phyloP scores from a whole-genome alignment of 2,329 filamentous ascomycete genomes.

The Emergomyces orientalis region DNA sequence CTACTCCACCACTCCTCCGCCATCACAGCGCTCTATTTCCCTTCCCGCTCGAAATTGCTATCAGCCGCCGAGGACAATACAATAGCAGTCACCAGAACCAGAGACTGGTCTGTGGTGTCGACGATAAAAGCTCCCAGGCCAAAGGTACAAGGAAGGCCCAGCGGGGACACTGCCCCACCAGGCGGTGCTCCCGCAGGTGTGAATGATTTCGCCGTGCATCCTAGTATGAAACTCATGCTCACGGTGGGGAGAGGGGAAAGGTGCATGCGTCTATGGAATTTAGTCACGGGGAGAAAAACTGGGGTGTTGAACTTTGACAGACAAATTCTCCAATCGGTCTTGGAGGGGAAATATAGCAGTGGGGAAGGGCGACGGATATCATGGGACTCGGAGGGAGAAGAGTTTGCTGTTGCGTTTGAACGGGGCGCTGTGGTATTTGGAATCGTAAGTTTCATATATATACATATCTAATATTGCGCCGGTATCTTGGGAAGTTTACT shows the following conservation, averaged over 20 bases:
- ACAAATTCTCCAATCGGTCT: slow-evolving; percentile 61
- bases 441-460: slow-evolving; percentile 43
- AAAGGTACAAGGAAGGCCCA: slow-evolving; percentile 68
- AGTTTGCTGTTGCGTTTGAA: slow-evolving; percentile 86
- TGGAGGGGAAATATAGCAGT: slow-evolving; percentile 64
- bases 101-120: slow-evolving; percentile 82
- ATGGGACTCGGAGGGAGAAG: slow-evolving; percentile 68
- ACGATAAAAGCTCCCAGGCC: slow-evolving; percentile 83
- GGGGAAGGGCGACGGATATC: slow-evolving; percentile 75
- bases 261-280: slow-evolving; percentile 89
- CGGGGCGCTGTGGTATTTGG: slow-evolving; percentile 76
- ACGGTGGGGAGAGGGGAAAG: slow-evolving; percentile 82
- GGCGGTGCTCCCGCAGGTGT: slow-evolving; percentile 78
- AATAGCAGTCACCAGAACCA: slow-evolving; percentile 76
- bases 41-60: slow-evolving; percentile 76
- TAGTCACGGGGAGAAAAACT: slow-evolving; percentile 93
- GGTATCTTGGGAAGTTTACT: slow-evolving; percentile 5
- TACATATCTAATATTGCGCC: neutral
- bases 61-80: slow-evolving; percentile 86
- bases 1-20: slow-evolving; percentile 78
- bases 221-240: slow-evolving; percentile 93
- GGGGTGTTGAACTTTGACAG: slow-evolving; percentile 78
- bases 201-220: slow-evolving; percentile 91
- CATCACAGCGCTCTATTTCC: slow-evolving; percentile 71
- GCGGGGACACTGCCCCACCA: slow-evolving; percentile 76